Evolutionary conservation across 2,329 filamentous ascomycete genomes (phyloP).

Genomic region (Escovopsis sp.): DNA sequence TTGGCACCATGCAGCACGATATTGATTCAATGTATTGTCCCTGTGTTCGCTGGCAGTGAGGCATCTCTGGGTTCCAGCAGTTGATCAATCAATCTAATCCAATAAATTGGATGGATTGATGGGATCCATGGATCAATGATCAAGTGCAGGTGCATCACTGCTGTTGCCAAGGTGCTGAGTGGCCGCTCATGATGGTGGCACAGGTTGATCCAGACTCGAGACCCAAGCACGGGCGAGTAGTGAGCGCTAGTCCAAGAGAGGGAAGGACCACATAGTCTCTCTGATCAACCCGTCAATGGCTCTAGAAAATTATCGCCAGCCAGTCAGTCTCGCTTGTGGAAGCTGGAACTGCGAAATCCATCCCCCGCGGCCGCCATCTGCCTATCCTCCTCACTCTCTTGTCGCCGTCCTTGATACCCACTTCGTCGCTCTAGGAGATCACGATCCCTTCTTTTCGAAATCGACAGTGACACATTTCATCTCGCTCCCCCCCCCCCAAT

Average conservation of each 20-base stretch:
- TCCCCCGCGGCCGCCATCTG: background rate
- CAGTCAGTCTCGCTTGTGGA: constrained; percentile 2
- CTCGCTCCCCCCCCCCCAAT: constrained; percentile 2
- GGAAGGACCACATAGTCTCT: background rate
- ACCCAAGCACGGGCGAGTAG: background rate
- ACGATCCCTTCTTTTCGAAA: constrained; percentile 4
- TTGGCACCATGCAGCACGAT: too few species aligned
- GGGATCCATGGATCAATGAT: too few species aligned
- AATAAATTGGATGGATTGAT: too few species aligned
- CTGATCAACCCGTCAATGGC: background rate
- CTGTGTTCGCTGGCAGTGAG: too few species aligned
- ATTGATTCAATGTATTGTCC: too few species aligned
- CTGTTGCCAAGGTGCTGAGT: too few species aligned
- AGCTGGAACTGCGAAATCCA: constrained; percentile 6
- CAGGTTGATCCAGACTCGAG: too few species aligned
- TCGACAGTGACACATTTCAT: constrained; percentile 1
- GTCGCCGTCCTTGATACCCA: constrained; percentile 4
- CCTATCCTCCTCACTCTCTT: background rate
- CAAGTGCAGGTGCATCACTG: too few species aligned
- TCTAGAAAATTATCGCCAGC: constrained; percentile 1
- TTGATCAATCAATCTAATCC: too few species aligned
- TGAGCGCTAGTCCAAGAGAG: background rate
- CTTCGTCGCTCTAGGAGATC: background rate
- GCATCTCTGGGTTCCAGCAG: too few species aligned
- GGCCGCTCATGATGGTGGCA: too few species aligned